Conservation (phyloP, 1,139 yeast genomes). For the Barnettozyma hawaiiensis region DNA sequence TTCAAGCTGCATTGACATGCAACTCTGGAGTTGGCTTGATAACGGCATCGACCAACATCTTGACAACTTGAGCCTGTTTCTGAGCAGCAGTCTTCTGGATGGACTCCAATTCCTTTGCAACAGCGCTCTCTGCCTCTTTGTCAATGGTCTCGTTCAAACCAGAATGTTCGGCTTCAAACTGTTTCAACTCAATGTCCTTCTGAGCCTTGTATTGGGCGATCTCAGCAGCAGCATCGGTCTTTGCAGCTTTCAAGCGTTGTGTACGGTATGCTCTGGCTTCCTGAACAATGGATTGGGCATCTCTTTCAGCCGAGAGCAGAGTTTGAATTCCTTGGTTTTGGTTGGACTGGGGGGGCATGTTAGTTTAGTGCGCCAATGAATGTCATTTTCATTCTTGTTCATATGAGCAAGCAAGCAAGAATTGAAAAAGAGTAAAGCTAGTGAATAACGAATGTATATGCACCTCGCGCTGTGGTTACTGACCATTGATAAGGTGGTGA, state of each 20-base stretch:
- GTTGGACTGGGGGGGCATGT: constrained; percentile 10
- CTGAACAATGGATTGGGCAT: constrained; percentile 91
- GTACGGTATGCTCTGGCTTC: constrained; percentile 87
- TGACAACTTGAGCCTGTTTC: constrained; percentile 64
- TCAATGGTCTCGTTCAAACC: constrained; percentile 65
- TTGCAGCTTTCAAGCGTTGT: constrained; percentile 87
- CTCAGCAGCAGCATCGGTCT: constrained; percentile 86
- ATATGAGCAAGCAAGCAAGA: neutral
- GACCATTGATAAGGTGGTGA: no score
- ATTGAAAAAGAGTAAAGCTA: neutral
- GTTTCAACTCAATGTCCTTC: constrained; percentile 78
- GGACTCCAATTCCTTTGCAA: constrained; percentile 52
- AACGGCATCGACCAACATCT: constrained; percentile 75
- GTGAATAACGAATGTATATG: neutral
- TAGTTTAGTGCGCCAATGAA: no score
- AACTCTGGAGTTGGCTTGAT: constrained; percentile 73
- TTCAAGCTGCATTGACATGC: constrained; percentile 61
- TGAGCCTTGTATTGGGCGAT: constrained; percentile 79
- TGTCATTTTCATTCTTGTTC: no score
- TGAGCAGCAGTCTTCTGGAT: constrained; percentile 58
- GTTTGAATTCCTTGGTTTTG: constrained; percentile 24
- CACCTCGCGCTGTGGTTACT: neutral
- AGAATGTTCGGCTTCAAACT: constrained; percentile 63
- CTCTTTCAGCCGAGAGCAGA: constrained; percentile 69
- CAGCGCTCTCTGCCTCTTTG: constrained; percentile 61